phyloP scores from a whole-genome alignment of 1,284 basidiomycete genomes.

The Ustilago cynodontis region DNA sequence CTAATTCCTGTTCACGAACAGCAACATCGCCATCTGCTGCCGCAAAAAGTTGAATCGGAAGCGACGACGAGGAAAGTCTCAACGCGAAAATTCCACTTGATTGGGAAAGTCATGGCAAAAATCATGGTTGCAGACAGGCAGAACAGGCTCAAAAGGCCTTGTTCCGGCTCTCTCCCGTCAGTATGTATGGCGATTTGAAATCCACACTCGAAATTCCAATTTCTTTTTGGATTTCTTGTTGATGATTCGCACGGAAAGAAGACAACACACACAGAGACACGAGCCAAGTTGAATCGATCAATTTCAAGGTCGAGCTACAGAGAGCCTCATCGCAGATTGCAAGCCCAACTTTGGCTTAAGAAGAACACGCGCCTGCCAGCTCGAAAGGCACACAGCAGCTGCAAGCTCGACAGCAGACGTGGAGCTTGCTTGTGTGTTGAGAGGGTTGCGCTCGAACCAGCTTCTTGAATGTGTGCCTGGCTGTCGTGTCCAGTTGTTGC shows the following conservation, averaged over 20 bases:
- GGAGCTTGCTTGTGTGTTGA: constrained; percentile 15
- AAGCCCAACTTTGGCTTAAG: neutral
- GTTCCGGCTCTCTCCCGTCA: constrained; percentile 22
- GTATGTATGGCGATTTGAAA: constrained; percentile 20
- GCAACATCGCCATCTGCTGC: constrained; percentile 27
- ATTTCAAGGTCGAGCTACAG: neutral
- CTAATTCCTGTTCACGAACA: neutral
- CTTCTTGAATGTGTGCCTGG: constrained; percentile 10
- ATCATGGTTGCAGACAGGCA: constrained; percentile 8
- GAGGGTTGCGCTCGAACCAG: constrained; percentile 42
- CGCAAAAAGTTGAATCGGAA: constrained; percentile 20
- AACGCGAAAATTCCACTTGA: constrained; percentile 35
- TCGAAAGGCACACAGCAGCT: constrained; percentile 2
- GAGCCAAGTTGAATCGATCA: constrained; percentile 24
- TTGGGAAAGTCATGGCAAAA: neutral
- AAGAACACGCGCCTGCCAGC: constrained; percentile 21
- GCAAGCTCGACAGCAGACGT: constrained; percentile 20
- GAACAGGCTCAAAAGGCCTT: neutral
- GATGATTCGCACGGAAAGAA: constrained; percentile 31
- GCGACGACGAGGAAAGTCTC: constrained; percentile 8
- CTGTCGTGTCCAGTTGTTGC: constrained; percentile 26
- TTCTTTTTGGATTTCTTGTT: neutral
- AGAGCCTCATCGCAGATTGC: constrained; percentile 11
- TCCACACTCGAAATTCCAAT: constrained; percentile 1
- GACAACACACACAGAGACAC: neutral